These are phyloP conservation scores for Venturia carpophila DNA, from an alignment of 2,329 filamentous ascomycete species.

Conservation along the genomic window DNA sequence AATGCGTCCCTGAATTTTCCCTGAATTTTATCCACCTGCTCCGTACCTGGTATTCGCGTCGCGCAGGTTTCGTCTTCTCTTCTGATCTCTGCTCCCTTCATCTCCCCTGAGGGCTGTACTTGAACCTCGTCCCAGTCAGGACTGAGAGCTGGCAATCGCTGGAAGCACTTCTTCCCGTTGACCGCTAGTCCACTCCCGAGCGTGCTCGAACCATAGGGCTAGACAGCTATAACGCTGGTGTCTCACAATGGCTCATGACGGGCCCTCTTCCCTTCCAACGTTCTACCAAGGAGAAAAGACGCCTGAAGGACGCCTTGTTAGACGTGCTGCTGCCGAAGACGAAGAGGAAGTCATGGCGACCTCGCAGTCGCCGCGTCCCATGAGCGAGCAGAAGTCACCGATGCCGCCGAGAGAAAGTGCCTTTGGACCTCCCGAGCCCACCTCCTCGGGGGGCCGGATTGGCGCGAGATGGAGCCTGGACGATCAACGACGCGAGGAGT, in stretches of 20 bases:
- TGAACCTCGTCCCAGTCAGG: neutral
- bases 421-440: neutral
- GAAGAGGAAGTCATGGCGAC: slow-evolving; percentile 11
- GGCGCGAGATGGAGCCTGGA: slow-evolving; percentile 11
- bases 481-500: slow-evolving; percentile 14
- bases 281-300: slow-evolving; percentile 19
- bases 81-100: neutral
- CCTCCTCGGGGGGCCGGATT: neutral
- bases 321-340: slow-evolving; percentile 15
- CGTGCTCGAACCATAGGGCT: neutral
- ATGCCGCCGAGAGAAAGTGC: neutral
- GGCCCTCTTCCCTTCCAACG: slow-evolving; percentile 15
- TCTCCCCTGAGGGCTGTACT: neutral
- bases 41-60: neutral
- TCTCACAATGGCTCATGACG: slow-evolving; percentile 15
- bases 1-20: neutral
- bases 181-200: neutral
- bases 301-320: slow-evolving; percentile 19
- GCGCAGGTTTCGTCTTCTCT: neutral
- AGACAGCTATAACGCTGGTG: neutral
- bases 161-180: slow-evolving; percentile 1
- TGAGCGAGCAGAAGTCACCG: neutral
- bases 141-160: neutral
- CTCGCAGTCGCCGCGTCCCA: neutral
- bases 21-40: neutral